phyloP scores from a whole-genome alignment of 148 eudicot species.

The Cornus florida region DNA sequence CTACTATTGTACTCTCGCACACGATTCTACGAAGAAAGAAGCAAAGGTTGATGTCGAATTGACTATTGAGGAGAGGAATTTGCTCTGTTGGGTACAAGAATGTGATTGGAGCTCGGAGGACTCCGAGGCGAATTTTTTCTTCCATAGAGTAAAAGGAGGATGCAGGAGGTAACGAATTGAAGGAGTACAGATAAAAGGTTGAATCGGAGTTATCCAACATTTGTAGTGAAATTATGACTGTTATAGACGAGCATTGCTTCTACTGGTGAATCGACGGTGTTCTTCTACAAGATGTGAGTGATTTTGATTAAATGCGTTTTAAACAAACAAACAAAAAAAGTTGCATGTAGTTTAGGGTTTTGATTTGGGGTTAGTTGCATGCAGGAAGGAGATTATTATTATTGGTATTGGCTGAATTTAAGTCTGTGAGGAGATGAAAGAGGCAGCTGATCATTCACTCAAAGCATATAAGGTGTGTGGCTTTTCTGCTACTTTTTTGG shows the following conservation, averaged over 20 bases:
- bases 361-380: no score
- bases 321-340: no score
- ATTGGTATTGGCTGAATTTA: not conserved
- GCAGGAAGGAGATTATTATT: no score
- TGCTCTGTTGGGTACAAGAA: conserved; percentile 51
- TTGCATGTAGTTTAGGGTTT: conserved; percentile 6
- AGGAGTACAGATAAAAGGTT: conserved; percentile 42
- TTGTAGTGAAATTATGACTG: conserved; percentile 44
- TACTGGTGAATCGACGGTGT: conserved; percentile 49
- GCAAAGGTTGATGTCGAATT: conserved; percentile 24
- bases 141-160: conserved; percentile 55
- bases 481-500: not conserved
- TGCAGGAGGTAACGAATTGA: conserved; percentile 38
- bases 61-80: conserved; percentile 47
- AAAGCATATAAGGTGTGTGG: conserved; percentile 47
- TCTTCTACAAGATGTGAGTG: conserved; percentile 51
- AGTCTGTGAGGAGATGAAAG: conserved; percentile 43
- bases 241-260: conserved; percentile 44
- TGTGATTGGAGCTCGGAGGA: conserved; percentile 47
- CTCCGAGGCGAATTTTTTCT: conserved; percentile 50
- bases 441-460: conserved; percentile 49
- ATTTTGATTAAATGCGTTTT: not conserved
- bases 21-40: no score
- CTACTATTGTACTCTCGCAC: no score
- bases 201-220: conserved; percentile 38